These are phyloP conservation scores for Ophiostoma himal-ulmi DNA, from an alignment of 2,329 filamentous ascomycete species.

Conservation along the genomic window DNA sequence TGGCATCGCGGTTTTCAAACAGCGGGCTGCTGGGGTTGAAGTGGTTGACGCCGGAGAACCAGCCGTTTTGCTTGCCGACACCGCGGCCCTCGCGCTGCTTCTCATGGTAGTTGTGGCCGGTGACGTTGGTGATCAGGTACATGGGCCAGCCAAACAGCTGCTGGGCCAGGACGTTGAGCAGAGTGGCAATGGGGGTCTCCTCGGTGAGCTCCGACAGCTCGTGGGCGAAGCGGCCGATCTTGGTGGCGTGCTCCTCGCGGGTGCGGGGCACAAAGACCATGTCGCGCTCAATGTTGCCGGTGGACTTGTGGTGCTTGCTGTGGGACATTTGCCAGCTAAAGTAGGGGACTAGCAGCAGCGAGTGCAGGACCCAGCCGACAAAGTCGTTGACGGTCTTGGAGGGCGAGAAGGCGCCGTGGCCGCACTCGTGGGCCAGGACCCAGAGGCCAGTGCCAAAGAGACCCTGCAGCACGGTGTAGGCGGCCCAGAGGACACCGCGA, in stretches of 20 bases:
- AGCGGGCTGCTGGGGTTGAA: conserved; percentile 83
- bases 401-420: conserved; percentile 93
- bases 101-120: conserved; percentile 92
- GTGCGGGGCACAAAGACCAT: conserved; percentile 99
- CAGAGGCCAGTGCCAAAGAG: conserved; percentile 90
- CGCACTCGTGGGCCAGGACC: conserved; percentile 97
- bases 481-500: conserved; percentile 58
- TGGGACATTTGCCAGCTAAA: conserved; percentile 99
- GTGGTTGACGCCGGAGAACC: conserved; percentile 81
- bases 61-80: conserved; percentile 83
- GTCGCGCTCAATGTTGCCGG: conserved; percentile 92
- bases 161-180: conserved; percentile 68
- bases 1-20: conserved; percentile 85
- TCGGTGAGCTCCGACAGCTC: conserved; percentile 85
- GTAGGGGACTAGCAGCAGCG: conserved; percentile 79
- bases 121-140: conserved; percentile 88
- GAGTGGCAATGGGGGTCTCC: conserved; percentile 84
- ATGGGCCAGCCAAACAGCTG: conserved; percentile 90
- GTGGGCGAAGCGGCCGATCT: conserved; percentile 67
- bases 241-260: conserved; percentile 70
- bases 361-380: conserved; percentile 88
- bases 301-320: conserved; percentile 99
- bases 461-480: conserved; percentile 77
- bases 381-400: conserved; percentile 86
- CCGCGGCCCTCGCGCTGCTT: conserved; percentile 89